Evolutionary conservation across 2,329 filamentous ascomycete species (phyloP), one percentile per base, ranked within the genome.

Genomic region (Emergomyces pasteurianus): DNA sequence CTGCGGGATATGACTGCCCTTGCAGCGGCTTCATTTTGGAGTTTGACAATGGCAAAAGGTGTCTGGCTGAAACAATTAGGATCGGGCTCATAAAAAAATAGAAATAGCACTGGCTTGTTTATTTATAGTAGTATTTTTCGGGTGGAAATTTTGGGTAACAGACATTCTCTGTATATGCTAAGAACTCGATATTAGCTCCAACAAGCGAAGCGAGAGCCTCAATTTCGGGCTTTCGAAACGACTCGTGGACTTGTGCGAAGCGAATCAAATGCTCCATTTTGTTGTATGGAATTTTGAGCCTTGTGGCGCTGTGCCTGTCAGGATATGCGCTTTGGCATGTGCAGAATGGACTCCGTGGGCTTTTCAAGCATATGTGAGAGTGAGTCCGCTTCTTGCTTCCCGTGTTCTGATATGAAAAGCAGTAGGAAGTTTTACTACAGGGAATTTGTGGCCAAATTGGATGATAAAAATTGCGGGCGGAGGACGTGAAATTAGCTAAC

Each of bases 221-320:
- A 16, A 96, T 82, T 74, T 99, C 94, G 2, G 92, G 84, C 60
- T 85, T 80, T 46, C 92, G 87, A 72, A 99, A 99, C n/a, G 84
- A 87, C 77, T 96, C 90, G 73, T 97, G 92, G 62, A 83, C 80
- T 74, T 97, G 94, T 52, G 87, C 88, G 72, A 97, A 91, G 68
- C 92, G 89, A 65, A 99, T 86, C 63, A 99, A 81, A 70, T 89
- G 97, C 64, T 95, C 84, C 84, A 82, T 83, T 43, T 18, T 34
- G 42, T 23, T 58, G 16, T 28, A n/a, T 14, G 10, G 23, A 21
- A 23, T 43, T 23, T 26, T 9, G 43, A 34, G n/a, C n/a, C 38
- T n/a, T 31, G 23, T 9, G 34, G 7, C 16, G 38, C 23, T 43
- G 18, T 38, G 1, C 34, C 49, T 12, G 12, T 26, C 12, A 21